Percentiles rank a stretch among this genome's conserved stretches.
phyloP scores from a whole-genome alignment of 2,329 filamentous ascomycete genomes.

The Cladobotryum mycophilum region DNA sequence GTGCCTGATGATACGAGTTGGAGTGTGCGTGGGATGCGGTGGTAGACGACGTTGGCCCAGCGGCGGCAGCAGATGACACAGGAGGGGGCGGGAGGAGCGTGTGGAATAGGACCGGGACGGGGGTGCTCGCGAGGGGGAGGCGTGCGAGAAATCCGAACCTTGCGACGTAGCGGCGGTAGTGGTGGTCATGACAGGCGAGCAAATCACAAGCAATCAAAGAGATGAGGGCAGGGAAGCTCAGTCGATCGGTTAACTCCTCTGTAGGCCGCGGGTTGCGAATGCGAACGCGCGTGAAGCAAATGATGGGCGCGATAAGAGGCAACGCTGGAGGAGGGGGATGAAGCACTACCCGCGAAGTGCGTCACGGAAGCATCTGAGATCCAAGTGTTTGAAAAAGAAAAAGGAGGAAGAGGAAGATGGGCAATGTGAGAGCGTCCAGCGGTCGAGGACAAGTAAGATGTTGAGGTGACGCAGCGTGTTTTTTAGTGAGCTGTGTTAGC shows the following conservation, averaged over 20 bases:
- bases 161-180: conserved; percentile 15
- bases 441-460: conserved; percentile 8
- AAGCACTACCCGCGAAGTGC: conserved; percentile 8
- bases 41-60: conserved; percentile 14
- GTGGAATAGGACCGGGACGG: conserved; percentile 31
- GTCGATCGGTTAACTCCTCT: neutral
- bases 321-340: conserved; percentile 9
- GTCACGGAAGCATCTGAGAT: conserved; percentile 8
- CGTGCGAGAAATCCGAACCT: conserved; percentile 17
- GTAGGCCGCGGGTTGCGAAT: neutral
- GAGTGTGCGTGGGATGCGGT: conserved; percentile 14
- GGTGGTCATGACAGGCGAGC: conserved; percentile 24
- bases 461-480: conserved; percentile 9
- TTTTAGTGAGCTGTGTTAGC: neutral
- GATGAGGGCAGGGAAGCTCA: neutral
- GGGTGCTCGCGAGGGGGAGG: conserved; percentile 20
- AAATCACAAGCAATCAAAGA: neutral
- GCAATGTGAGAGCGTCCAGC: no score
- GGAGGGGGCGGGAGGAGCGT: conserved; percentile 26
- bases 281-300: neutral
- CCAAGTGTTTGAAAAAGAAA: conserved; percentile 1
- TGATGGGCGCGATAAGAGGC: neutral
- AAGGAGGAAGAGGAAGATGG: conserved; percentile 5
- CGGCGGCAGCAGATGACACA: conserved; percentile 15
- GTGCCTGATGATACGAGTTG: conserved; percentile 12